phyloP scores from a whole-genome alignment of 805 yeast species.

The Ogataea glucozyma region DNA sequence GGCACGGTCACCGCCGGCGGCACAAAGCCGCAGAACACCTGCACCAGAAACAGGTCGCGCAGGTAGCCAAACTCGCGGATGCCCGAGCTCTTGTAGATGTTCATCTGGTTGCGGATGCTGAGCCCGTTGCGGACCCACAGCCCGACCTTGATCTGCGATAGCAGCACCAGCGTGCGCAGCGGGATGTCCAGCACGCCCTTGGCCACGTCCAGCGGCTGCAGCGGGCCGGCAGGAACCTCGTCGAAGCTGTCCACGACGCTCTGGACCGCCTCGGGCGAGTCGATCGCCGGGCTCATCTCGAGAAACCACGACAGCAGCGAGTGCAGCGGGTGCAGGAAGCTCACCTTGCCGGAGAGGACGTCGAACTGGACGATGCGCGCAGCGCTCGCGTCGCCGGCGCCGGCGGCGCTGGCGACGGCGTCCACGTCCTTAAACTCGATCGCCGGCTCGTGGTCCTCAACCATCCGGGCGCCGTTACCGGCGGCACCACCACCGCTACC shows the following conservation, averaged over 20 bases:
- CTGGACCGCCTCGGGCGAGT: conserved; percentile 11
- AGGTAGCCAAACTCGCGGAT: conserved; percentile 80
- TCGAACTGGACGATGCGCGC: conserved; percentile 39
- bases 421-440: conserved; percentile 23
- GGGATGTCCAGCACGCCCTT: conserved; percentile 66
- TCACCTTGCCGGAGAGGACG: conserved; percentile 50
- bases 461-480: conserved; percentile 8
- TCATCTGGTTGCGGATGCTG: conserved; percentile 74
- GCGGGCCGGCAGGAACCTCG: too few relatives aligned
- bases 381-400: conserved; percentile 29
- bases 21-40: conserved; percentile 52
- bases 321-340: conserved; percentile 81
- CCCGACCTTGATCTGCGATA: conserved; percentile 85
- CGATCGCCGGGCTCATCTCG: conserved; percentile 44
- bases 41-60: conserved; percentile 75
- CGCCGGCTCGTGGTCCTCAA: conserved; percentile 29
- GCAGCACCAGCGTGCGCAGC: conserved; percentile 68
- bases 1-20: conserved; percentile 58
- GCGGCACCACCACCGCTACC: conserved; percentile 1
- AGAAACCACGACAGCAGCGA: conserved; percentile 70
- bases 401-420: conserved; percentile 22
- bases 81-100: conserved; percentile 74
- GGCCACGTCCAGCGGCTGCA: conserved; percentile 28
- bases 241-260: conserved; percentile 17
- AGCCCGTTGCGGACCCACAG: conserved; percentile 95